Percentiles rank a stretch among this genome's conserved stretches.
Evolutionary conservation across 129 eudicot genomes (phyloP).

Genomic region (Centrapalus pauciflorus): DNA sequence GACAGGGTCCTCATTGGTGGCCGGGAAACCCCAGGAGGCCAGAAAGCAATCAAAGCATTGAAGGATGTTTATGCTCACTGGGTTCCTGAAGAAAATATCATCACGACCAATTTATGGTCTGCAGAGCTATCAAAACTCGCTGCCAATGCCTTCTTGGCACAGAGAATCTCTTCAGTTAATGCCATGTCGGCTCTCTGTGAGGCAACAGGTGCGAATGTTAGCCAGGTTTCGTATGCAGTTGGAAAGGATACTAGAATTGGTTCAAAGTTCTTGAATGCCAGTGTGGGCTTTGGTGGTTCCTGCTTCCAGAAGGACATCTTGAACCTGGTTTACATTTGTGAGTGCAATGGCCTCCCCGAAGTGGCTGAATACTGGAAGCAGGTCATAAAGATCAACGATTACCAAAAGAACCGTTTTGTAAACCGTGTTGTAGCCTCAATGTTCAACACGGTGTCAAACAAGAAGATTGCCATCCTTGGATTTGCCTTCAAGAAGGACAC

Average conservation of each 20-base stretch:
- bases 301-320: slow-evolving; percentile 88
- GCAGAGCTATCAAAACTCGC: slow-evolving; percentile 94
- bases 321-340: slow-evolving; percentile 83
- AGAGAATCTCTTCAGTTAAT: slow-evolving; percentile 82
- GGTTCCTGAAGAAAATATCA: slow-evolving; percentile 76
- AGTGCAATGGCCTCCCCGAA: slow-evolving; percentile 88
- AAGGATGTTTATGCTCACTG: slow-evolving; percentile 76
- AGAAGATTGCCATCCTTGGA: slow-evolving; percentile 79
- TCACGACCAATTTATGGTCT: slow-evolving; percentile 86
- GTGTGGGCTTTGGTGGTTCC: slow-evolving; percentile 90
- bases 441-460: slow-evolving; percentile 83
- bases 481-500: slow-evolving; percentile 91
- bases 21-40: slow-evolving; percentile 86
- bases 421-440: slow-evolving; percentile 92
- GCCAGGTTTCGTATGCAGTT: slow-evolving; percentile 69
- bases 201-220: slow-evolving; percentile 86
- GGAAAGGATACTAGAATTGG: slow-evolving; percentile 87
- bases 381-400: slow-evolving; percentile 84
- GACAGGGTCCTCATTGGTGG: slow-evolving; percentile 91
- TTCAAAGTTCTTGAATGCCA: slow-evolving; percentile 69
- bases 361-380: slow-evolving; percentile 96
- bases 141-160: slow-evolving; percentile 90
- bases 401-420: slow-evolving; percentile 79
- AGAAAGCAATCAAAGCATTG: slow-evolving; percentile 70
- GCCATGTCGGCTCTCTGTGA: slow-evolving; percentile 93